Evolutionary conservation across 495 filamentous ascomycete species (phyloP).

Genomic region (Penicillium argentinense): DNA sequence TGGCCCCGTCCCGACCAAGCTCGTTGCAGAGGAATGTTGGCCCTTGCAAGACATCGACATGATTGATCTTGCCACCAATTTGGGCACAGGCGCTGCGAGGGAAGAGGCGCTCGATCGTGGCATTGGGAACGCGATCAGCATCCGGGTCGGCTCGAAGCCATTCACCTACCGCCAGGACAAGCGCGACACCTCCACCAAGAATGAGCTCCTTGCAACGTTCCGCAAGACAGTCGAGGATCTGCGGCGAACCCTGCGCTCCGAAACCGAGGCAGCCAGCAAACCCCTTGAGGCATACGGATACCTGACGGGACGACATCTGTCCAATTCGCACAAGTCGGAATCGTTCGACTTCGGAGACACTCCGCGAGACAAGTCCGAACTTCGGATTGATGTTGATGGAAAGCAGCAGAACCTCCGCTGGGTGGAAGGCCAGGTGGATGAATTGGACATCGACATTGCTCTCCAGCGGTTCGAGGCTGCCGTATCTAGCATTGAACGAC

Average conservation of each 20-base stretch:
- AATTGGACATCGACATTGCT: slow-evolving; percentile 93
- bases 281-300: slow-evolving; percentile 79
- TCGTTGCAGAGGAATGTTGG: slow-evolving; percentile 94
- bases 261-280: slow-evolving; percentile 78
- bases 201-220: slow-evolving; percentile 77
- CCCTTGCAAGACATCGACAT: slow-evolving; percentile 90
- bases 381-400: slow-evolving; percentile 93
- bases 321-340: slow-evolving; percentile 30
- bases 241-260: slow-evolving; percentile 74
- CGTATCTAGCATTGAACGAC: slow-evolving; percentile 75
- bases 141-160: slow-evolving; percentile 85
- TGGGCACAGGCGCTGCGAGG: slow-evolving; percentile 55
- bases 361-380: slow-evolving; percentile 66
- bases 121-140: slow-evolving; percentile 83
- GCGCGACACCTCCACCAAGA: slow-evolving; percentile 70
- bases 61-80: slow-evolving; percentile 72
- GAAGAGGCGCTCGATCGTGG: slow-evolving; percentile 60
- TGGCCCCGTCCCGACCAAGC: slow-evolving; percentile 67
- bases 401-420: slow-evolving; percentile 93
- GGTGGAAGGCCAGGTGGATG: slow-evolving; percentile 94
- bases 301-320: slow-evolving; percentile 45
- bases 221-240: slow-evolving; percentile 90
- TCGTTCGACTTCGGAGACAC: slow-evolving; percentile 67
- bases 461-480: slow-evolving; percentile 86
- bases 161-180: slow-evolving; percentile 90